Evolutionary conservation across 176 grass and related monocot genomes (phyloP).

Genomic region (Eremochloa ophiuroides): DNA sequence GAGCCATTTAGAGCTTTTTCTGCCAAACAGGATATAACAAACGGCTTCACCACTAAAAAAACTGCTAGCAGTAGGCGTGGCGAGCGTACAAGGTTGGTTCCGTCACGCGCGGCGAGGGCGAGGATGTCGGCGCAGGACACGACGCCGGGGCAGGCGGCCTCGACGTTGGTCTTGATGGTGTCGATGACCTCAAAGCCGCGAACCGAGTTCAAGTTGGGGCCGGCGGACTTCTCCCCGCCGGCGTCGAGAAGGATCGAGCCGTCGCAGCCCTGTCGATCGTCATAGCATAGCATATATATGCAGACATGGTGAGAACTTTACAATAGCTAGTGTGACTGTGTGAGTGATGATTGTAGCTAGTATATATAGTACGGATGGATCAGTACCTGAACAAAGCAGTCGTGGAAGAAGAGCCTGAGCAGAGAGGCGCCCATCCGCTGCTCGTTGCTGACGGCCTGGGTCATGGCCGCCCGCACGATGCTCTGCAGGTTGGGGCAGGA

Average conservation of each 20-base stretch:
- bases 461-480: conserved; percentile 42
- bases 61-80: not conserved
- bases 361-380: too few relatives aligned
- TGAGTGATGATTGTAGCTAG: not conserved
- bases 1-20: too few relatives aligned
- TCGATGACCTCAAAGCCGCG: conserved; percentile 63
- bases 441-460: conserved; percentile 30
- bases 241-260: conserved; percentile 61
- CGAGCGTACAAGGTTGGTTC: not conserved
- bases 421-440: conserved; percentile 59
- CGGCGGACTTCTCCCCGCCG: conserved; percentile 50
- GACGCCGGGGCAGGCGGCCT: conserved; percentile 20
- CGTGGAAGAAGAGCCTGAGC: conserved; percentile 78
- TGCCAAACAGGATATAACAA: too few relatives aligned
- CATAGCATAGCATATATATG: too few relatives aligned
- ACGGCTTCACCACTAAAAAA: too few relatives aligned
- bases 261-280: conserved; percentile 67
- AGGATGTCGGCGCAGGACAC: conserved; percentile 56
- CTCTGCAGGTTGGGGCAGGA: conserved; percentile 56
- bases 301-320: too few relatives aligned
- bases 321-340: too few relatives aligned
- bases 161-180: conserved; percentile 47
- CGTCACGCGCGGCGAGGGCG: conserved; percentile 9
- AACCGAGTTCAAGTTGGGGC: conserved; percentile 49
- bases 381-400: conserved; percentile 73